Conservation (phyloP, 768 basidiomycete genomes). For the Amanita polypyramis region DNA sequence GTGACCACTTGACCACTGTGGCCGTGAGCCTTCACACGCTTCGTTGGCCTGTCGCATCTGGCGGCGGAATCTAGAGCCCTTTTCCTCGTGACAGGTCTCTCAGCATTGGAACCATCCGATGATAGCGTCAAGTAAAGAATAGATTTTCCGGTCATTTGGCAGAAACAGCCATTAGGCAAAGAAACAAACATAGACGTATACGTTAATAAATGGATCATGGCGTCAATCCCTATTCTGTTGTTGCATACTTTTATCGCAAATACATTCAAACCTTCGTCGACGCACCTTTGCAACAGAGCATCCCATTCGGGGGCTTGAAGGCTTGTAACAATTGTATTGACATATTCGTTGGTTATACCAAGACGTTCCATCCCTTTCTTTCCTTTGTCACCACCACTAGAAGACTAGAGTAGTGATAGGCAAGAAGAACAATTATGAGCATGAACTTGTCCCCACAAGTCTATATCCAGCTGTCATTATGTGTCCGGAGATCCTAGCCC, state of each 20-base stretch:
- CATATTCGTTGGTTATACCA: slow-evolving; percentile 46
- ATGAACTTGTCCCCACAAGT: slow-evolving; percentile 28
- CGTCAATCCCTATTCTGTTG: slow-evolving; percentile 65
- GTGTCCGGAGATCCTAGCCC: slow-evolving; percentile 33
- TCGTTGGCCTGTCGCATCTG: neutral
- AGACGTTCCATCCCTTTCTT: slow-evolving; percentile 28
- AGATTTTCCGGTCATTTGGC: slow-evolving; percentile 73
- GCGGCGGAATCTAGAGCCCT: neutral
- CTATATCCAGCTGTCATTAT: slow-evolving; percentile 61
- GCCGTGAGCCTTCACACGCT: neutral
- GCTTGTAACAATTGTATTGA: slow-evolving; percentile 68
- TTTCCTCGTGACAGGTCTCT: neutral
- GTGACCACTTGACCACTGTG: neutral
- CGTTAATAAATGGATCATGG: slow-evolving; percentile 69
- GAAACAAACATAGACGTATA: slow-evolving; percentile 67
- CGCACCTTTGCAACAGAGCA: slow-evolving; percentile 47
- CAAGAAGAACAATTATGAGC: neutral
- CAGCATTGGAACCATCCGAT: slow-evolving; percentile 14
- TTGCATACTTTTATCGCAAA: neutral
- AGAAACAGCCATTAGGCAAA: slow-evolving; percentile 75
- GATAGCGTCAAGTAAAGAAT: slow-evolving; percentile 29
- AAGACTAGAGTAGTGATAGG: slow-evolving; percentile 16
- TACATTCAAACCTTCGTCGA: neutral
- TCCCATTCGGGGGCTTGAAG: slow-evolving; percentile 63
- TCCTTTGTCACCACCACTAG: slow-evolving; percentile 24